A percentile compares a stretch with the other conserved stretches of the same genome.
These are phyloP conservation scores for Rhodofomes roseus DNA, from an alignment of 1,284 basidiomycete species.

Conservation along the genomic window DNA sequence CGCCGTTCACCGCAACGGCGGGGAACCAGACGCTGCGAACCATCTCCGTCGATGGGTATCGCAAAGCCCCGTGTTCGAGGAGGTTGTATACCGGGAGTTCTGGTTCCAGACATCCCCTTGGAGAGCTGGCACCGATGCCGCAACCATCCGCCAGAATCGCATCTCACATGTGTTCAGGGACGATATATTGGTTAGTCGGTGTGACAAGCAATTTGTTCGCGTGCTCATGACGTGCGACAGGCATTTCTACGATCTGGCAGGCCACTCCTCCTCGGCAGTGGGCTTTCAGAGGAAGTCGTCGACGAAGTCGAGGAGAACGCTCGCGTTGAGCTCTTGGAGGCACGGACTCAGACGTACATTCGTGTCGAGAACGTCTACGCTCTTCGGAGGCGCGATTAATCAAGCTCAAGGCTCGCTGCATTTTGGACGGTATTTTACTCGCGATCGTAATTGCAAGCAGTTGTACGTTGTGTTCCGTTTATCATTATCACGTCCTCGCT, in stretches of 20 bases:
- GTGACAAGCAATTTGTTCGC: background rate
- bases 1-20: slow-evolving; percentile 55
- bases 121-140: slow-evolving; percentile 28
- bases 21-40: slow-evolving; percentile 54
- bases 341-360: slow-evolving; percentile 44
- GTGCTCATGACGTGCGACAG: slow-evolving; percentile 32
- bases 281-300: slow-evolving; percentile 48
- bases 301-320: slow-evolving; percentile 49
- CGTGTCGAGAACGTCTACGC: slow-evolving; percentile 58
- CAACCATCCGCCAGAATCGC: slow-evolving; percentile 26
- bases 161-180: slow-evolving; percentile 37
- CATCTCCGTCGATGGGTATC: slow-evolving; percentile 51
- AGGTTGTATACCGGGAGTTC: slow-evolving; percentile 49
- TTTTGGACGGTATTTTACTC: background rate
- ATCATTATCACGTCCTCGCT: slow-evolving; percentile 5
- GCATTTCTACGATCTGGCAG: slow-evolving; percentile 59
- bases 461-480: slow-evolving; percentile 4
- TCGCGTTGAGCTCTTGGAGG: slow-evolving; percentile 47
- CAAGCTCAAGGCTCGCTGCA: background rate
- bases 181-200: slow-evolving; percentile 36
- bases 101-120: slow-evolving; percentile 58
- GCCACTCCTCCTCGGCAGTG: slow-evolving; percentile 63
- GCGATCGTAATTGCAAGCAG: background rate
- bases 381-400: slow-evolving; percentile 36
- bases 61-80: slow-evolving; percentile 50